Conservation (phyloP, 164 flowering plant genomes). For the Euptelea pleiosperma region DNA sequence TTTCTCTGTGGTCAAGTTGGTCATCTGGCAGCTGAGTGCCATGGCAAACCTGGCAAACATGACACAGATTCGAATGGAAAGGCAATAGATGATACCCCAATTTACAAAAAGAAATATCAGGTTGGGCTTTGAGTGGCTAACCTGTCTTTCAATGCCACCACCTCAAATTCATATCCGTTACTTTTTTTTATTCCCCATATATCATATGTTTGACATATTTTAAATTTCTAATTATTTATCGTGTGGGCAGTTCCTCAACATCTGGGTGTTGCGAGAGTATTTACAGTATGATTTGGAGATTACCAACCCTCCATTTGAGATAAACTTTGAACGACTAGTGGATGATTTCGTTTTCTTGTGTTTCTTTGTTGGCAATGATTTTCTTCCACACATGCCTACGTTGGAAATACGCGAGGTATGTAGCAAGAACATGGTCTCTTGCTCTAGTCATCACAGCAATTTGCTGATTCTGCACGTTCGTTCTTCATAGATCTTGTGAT, state of each 20-base stretch:
- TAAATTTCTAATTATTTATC: conserved; percentile 2
- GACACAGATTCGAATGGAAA: conserved; percentile 32
- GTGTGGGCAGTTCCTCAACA: conserved; percentile 73
- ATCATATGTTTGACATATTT: background rate
- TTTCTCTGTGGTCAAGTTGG: conserved; percentile 86
- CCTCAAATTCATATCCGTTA: background rate
- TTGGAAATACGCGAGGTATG: conserved; percentile 96
- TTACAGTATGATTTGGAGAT: conserved; percentile 78
- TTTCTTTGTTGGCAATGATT: conserved; percentile 98
- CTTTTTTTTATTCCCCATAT: background rate
- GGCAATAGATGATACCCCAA: conserved; percentile 56
- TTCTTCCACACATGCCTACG: conserved; percentile 99
- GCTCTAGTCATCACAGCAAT: background rate
- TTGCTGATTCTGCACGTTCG: background rate
- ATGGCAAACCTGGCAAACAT: conserved; percentile 30
- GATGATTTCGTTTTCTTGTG: conserved; percentile 98
- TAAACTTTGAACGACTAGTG: conserved; percentile 75
- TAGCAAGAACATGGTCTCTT: background rate
- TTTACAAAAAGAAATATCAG: conserved; percentile 97
- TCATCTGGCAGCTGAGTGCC: conserved; percentile 93
- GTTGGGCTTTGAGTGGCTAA: conserved; percentile 27
- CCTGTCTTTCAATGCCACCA: background rate
- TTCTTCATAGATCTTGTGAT: background rate
- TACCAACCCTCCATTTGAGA: conserved; percentile 62
- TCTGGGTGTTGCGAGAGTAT: conserved; percentile 95